Percentiles rank a stretch among this genome's conserved stretches.
phyloP scores from a whole-genome alignment of 2,329 filamentous ascomycete genomes.

The Penicillium sclerotiorum region DNA sequence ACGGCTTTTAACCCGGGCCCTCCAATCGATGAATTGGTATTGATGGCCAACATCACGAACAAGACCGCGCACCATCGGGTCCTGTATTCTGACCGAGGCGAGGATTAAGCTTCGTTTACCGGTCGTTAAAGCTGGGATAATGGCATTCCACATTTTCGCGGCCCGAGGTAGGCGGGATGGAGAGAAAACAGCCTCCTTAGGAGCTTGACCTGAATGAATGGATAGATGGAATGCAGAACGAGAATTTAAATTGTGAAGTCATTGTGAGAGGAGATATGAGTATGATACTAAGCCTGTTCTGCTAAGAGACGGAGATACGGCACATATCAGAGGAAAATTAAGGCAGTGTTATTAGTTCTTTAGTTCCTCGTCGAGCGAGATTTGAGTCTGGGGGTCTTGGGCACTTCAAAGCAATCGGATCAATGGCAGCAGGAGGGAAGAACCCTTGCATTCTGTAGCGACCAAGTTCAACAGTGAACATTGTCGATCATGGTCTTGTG shows the following conservation, averaged over 20 bases:
- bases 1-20: background rate
- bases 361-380: background rate
- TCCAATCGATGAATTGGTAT: conserved; percentile 5
- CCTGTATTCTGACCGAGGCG: conserved; percentile 6
- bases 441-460: background rate
- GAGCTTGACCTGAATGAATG: background rate
- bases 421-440: background rate
- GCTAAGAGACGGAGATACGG: background rate
- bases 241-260: background rate
- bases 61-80: conserved; percentile 4
- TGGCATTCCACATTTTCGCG: background rate
- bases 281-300: background rate
- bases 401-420: background rate
- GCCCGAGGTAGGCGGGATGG: background rate
- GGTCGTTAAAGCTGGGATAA: background rate
- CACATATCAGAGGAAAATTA: background rate
- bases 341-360: background rate
- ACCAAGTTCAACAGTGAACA: background rate
- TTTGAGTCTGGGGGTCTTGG: background rate
- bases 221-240: background rate
- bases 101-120: background rate
- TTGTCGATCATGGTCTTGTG: background rate
- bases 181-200: background rate
- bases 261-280: background rate
- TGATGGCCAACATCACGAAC: conserved; percentile 2